phyloP scores from a whole-genome alignment of 495 filamentous ascomycete species.

The Bryoglossum gracile region DNA sequence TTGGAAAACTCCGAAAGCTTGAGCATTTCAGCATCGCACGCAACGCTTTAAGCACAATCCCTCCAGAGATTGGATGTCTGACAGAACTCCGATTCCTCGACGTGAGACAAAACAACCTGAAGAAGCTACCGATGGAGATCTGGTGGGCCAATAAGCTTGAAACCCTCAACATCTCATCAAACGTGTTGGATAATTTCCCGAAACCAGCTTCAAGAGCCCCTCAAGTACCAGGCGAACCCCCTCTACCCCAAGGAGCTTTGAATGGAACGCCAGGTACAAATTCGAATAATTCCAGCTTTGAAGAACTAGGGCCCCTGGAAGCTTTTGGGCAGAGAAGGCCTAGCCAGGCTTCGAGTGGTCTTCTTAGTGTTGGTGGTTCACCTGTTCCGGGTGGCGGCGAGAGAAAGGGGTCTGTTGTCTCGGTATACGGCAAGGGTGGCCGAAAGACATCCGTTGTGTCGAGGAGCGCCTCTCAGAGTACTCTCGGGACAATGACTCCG shows the following conservation, averaged over 20 bases:
- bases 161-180: constrained; percentile 90
- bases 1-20: constrained; percentile 74
- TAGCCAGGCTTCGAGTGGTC: constrained; percentile 73
- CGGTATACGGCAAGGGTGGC: constrained; percentile 63
- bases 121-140: constrained; percentile 78
- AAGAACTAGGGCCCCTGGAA: constrained; percentile 66
- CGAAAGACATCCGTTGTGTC: constrained; percentile 82
- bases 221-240: constrained; percentile 44
- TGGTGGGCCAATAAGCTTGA: constrained; percentile 89
- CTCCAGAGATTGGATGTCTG: constrained; percentile 77
- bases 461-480: constrained; percentile 37
- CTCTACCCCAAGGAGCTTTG: constrained; percentile 19
- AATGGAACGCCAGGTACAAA: constrained; percentile 45
- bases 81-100: constrained; percentile 78
- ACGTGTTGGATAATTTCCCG: constrained; percentile 82
- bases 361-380: constrained; percentile 66
- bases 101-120: constrained; percentile 84
- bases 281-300: constrained; percentile 58
- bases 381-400: constrained; percentile 51
- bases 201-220: constrained; percentile 64
- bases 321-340: constrained; percentile 61
- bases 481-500: constrained; percentile 46
- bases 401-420: constrained; percentile 75
- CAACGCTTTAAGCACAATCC: constrained; percentile 77
- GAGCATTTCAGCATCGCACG: constrained; percentile 91